Evolutionary conservation across 345 rosid genomes (phyloP), one percentile per base, ranked within the genome.

Genomic region (Microthlaspi erraticum): DNA sequence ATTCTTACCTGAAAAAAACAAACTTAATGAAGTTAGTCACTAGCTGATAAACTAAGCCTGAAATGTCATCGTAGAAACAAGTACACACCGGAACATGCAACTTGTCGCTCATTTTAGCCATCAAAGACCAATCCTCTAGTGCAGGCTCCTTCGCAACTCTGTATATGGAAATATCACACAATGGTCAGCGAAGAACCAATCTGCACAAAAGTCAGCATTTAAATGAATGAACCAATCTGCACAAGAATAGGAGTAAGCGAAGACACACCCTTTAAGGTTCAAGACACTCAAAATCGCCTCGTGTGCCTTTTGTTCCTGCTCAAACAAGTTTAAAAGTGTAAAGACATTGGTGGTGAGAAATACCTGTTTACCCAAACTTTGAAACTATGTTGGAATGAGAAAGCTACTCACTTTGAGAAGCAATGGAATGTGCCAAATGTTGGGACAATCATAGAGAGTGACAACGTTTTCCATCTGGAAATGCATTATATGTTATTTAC

Each of bases 351-450:
- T 58, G 14, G 54, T 43, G 32, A 23, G 37, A 52, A 51, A 20
- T 33, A 53, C 2, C 42, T 33, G 3, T 17, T 50, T 9, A 52
- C 36, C 8, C 19, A 11, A 73, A 38, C 14, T 39, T 58, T 20
- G 45, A 38, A 55, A 54, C 51, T 33, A 29, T 31, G 20, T 26
- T 14, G 33, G 5, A 31, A 23, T 29, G 29, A 46, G 37, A 54
- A 59, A 75, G 59, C 42, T 29, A 73, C 92, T 81, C 78, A 94
- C 99, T 78, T 84, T 85, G 33, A 95, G 79, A 71, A 95, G 88
- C 76, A 88, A 78, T 58, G 99, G 99, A 73, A 95, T 79, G 58
- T 95, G 92, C 99, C 99, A 95, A 69, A 95, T 95, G 79, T 95
- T 95, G 57, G 98, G 80, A 60, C 93, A 96, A 70, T 95, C 99